phyloP scores from a whole-genome alignment of 345 rosid species.

The Arabidopsis arenosa region DNA sequence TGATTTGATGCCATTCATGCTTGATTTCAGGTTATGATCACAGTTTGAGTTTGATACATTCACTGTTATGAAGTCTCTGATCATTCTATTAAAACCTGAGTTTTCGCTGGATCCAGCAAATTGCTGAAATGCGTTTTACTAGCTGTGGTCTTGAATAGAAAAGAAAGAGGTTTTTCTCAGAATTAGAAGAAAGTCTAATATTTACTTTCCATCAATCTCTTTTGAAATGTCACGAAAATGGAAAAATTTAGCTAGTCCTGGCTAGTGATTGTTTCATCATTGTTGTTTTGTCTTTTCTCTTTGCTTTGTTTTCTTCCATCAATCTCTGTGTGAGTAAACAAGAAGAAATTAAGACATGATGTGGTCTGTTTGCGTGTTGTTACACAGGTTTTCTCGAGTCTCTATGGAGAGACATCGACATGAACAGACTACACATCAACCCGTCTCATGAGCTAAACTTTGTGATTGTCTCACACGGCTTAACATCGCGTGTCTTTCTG shows the following conservation, averaged over 20 bases:
- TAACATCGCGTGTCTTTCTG: conserved; percentile 83
- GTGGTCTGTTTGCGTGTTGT: not conserved
- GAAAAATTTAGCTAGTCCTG: not conserved
- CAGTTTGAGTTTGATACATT: not conserved
- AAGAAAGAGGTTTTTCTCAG: no score
- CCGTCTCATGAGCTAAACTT: conserved; percentile 78
- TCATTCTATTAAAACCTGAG: not conserved
- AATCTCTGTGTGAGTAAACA: not conserved
- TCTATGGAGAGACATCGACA: conserved; percentile 93
- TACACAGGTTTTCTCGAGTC: conserved; percentile 87
- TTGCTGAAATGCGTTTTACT: no score
- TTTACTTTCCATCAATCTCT: no score
- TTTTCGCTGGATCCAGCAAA: no score
- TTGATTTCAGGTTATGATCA: conserved; percentile 16
- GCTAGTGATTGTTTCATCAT: not conserved
- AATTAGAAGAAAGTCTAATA: no score
- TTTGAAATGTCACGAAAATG: no score
- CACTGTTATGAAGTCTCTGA: not conserved
- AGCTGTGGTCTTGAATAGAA: no score
- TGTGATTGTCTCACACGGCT: conserved; percentile 80
- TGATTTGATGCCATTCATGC: not conserved
- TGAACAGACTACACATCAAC: conserved; percentile 70
- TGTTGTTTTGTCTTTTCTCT: not conserved
- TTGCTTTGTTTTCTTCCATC: not conserved
- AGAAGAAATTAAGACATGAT: not conserved